phyloP scores from a whole-genome alignment of 1,284 basidiomycete genomes.

The Heterobasidion parviporum region DNA sequence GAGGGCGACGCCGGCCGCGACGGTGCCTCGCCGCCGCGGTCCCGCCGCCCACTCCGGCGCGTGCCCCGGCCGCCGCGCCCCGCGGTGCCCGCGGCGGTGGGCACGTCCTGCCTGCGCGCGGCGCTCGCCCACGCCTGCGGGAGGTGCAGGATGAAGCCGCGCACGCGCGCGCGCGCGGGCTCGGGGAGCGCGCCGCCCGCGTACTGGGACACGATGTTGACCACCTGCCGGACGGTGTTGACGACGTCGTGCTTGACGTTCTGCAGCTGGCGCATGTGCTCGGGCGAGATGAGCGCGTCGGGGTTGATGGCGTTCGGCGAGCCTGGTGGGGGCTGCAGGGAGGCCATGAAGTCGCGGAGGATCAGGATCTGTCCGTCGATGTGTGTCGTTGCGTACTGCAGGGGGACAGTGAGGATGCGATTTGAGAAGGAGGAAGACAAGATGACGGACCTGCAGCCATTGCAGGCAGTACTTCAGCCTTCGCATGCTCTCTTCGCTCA shows the following conservation, averaged over 20 bases:
- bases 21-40: conserved; percentile 19
- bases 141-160: conserved; percentile 74
- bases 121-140: conserved; percentile 72
- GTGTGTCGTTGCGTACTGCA: conserved; percentile 77
- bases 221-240: conserved; percentile 80
- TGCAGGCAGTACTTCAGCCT: conserved; percentile 80
- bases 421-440: neutral
- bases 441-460: conserved; percentile 69
- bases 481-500: conserved; percentile 88
- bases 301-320: conserved; percentile 17
- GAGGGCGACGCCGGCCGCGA: conserved; percentile 26
- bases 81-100: conserved; percentile 8
- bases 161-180: conserved; percentile 69
- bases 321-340: conserved; percentile 45
- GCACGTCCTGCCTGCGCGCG: conserved; percentile 12
- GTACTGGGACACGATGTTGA: conserved; percentile 82
- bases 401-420: conserved; percentile 1
- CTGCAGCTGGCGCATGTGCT: conserved; percentile 59
- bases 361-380: conserved; percentile 85
- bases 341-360: conserved; percentile 73
- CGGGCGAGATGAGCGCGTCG: conserved; percentile 30
- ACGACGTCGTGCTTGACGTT: conserved; percentile 79
- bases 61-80: conserved; percentile 10
- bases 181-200: conserved; percentile 81
- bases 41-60: conserved; percentile 21